Conservation (phyloP, 1,284 basidiomycete species). For the Malassezia equina region DNA sequence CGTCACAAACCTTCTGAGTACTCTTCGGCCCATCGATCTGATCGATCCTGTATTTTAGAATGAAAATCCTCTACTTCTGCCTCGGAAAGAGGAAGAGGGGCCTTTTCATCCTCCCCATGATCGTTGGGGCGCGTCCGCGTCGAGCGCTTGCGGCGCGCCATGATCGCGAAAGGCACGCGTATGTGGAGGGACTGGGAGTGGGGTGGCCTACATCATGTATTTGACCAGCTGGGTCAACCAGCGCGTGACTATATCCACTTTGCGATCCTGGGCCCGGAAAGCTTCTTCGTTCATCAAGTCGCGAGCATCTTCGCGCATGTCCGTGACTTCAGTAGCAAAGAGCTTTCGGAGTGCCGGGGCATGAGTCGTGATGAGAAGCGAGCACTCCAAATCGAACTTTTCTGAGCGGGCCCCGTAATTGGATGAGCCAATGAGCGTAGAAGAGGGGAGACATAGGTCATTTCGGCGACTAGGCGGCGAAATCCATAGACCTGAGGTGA, state of each 20-base stretch:
- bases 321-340: conserved; percentile 51
- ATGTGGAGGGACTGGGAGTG: background rate
- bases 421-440: conserved; percentile 82
- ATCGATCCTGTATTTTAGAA: conserved; percentile 24
- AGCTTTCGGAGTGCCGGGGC: conserved; percentile 24
- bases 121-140: background rate
- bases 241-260: conserved; percentile 57
- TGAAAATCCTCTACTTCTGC: conserved; percentile 4
- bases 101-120: conserved; percentile 2
- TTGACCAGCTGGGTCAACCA: conserved; percentile 35
- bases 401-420: conserved; percentile 89
- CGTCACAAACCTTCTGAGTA: conserved; percentile 31
- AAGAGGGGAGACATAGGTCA: conserved; percentile 10
- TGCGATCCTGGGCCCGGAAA: conserved; percentile 54
- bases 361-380: conserved; percentile 66
- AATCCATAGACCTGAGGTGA: conserved; percentile 6
- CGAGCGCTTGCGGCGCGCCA: conserved; percentile 6
- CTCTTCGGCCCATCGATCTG: conserved; percentile 38
- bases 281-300: conserved; percentile 51
- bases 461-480: background rate
- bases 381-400: conserved; percentile 82
- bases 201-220: conserved; percentile 25
- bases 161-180: background rate
- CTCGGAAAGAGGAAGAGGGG: conserved; percentile 1
- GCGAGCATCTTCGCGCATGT: conserved; percentile 49